Evolutionary conservation across 495 filamentous ascomycete genomes (phyloP).

Genomic region (Aspergillus cavernicola): DNA sequence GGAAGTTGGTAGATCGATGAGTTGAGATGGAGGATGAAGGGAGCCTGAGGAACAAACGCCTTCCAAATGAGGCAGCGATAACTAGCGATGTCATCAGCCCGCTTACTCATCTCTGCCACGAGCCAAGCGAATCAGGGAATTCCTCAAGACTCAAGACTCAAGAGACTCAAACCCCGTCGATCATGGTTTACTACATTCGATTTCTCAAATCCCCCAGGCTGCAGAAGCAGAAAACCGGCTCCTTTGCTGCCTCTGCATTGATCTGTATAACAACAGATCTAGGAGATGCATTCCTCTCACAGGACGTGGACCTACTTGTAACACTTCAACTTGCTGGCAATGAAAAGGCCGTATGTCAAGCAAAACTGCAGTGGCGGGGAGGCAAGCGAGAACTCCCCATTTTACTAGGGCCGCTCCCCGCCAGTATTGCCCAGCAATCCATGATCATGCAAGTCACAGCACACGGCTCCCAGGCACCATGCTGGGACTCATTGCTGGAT

Average conservation of each 20-base stretch:
- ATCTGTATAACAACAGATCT: slow-evolving; percentile 89
- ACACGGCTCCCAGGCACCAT: slow-evolving; percentile 9
- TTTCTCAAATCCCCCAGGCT: slow-evolving; percentile 63
- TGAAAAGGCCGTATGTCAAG: slow-evolving; percentile 40
- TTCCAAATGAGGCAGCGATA: slow-evolving; percentile 10
- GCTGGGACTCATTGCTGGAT: slow-evolving; percentile 22
- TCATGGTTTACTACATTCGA: slow-evolving; percentile 68
- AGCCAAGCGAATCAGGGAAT: too few relatives aligned
- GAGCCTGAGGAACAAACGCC: slow-evolving; percentile 11
- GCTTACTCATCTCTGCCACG: slow-evolving; percentile 19
- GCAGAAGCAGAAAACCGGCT: slow-evolving; percentile 35
- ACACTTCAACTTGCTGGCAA: slow-evolving; percentile 37
- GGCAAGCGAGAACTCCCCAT: slow-evolving; percentile 50
- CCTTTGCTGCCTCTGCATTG: slow-evolving; percentile 44
- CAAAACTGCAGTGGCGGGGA: slow-evolving; percentile 48
- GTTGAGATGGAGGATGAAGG: slow-evolving; percentile 4
- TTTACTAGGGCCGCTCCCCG: slow-evolving; percentile 31
- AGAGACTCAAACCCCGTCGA: too few relatives aligned
- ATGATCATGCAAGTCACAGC: slow-evolving; percentile 26
- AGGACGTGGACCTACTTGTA: slow-evolving; percentile 54
- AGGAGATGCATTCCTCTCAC: slow-evolving; percentile 75
- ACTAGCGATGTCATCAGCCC: slow-evolving; percentile 1
- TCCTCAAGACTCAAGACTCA: too few relatives aligned
- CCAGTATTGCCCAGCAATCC: slow-evolving; percentile 21
- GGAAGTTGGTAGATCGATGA: neutral